A percentile compares a stretch with the other conserved stretches of the same genome.
phyloP scores from a whole-genome alignment of 1,284 basidiomycete species.

The Tetrapyrgos nigripes region DNA sequence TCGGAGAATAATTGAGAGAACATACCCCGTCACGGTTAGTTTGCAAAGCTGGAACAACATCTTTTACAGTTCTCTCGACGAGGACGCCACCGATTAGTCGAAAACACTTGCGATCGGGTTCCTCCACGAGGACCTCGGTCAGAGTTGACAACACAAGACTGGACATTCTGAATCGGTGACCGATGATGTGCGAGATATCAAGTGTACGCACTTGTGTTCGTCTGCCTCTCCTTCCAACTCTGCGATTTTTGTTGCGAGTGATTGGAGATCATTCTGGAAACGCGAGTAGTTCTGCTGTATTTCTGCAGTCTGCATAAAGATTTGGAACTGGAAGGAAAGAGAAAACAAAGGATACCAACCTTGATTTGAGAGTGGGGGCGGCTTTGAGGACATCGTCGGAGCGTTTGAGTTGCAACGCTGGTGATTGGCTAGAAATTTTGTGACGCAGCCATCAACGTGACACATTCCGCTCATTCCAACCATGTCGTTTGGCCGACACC shows the following conservation, averaged over 20 bases:
- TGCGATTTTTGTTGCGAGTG: constrained; percentile 88
- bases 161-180: constrained; percentile 19
- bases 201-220: constrained; percentile 74
- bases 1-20: constrained; percentile 15
- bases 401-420: constrained; percentile 43
- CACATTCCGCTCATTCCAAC: constrained; percentile 33
- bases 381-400: constrained; percentile 52
- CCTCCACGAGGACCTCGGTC: constrained; percentile 75
- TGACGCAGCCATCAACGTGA: constrained; percentile 44
- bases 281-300: constrained; percentile 79
- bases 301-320: constrained; percentile 77
- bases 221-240: constrained; percentile 94
- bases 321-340: constrained; percentile 36
- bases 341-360: constrained; percentile 51
- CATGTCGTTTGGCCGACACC: constrained; percentile 56
- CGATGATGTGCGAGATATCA: constrained; percentile 2
- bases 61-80: constrained; percentile 95
- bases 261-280: constrained; percentile 85
- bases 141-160: constrained; percentile 93
- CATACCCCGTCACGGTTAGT: constrained; percentile 86
- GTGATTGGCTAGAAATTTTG: constrained; percentile 57
- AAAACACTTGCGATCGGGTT: constrained; percentile 95
- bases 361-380: constrained; percentile 65
- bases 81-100: constrained; percentile 95
- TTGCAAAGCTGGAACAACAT: constrained; percentile 90